Conservation (phyloP, 805 yeast genomes). For the Candida ovalis region DNA sequence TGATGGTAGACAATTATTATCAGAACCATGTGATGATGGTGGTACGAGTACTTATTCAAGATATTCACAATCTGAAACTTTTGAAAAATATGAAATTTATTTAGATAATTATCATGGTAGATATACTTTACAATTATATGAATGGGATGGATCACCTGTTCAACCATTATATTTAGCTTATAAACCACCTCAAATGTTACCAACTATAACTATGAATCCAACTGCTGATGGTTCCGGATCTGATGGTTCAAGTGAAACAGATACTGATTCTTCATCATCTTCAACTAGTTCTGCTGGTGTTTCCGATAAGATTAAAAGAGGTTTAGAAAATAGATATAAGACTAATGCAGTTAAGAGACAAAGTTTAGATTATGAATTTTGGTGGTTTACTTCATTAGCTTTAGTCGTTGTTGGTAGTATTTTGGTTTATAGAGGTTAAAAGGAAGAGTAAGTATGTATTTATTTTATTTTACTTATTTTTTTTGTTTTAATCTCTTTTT, state of each 20-base stretch:
- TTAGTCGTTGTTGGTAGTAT: conserved; percentile 31
- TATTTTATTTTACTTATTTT: background rate
- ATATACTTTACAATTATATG: conserved; percentile 66
- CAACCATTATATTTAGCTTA: conserved; percentile 91
- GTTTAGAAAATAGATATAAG: conserved; percentile 73
- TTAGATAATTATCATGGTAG: conserved; percentile 84
- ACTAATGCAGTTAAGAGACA: conserved; percentile 61
- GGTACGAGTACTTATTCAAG: conserved; percentile 64
- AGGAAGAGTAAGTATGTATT: background rate
- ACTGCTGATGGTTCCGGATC: conserved; percentile 38
- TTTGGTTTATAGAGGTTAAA: conserved; percentile 22
- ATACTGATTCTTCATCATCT: conserved; percentile 33
- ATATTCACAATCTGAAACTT: conserved; percentile 64
- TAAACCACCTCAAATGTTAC: conserved; percentile 94
- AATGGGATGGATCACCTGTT: conserved; percentile 73
- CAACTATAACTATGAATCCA: conserved; percentile 88
- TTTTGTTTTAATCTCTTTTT: background rate
- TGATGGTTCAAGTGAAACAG: conserved; percentile 12
- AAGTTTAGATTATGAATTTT: conserved; percentile 39
- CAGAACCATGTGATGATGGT: conserved; percentile 76
- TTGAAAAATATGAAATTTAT: conserved; percentile 51
- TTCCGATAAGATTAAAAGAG: conserved; percentile 53
- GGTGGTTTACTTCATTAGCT: conserved; percentile 57
- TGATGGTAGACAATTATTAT: conserved; percentile 88
- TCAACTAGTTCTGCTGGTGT: conserved; percentile 27